These are phyloP conservation scores for Fonsecaea erecta DNA, from an alignment of 2,329 filamentous ascomycete species.

Conservation along the genomic window DNA sequence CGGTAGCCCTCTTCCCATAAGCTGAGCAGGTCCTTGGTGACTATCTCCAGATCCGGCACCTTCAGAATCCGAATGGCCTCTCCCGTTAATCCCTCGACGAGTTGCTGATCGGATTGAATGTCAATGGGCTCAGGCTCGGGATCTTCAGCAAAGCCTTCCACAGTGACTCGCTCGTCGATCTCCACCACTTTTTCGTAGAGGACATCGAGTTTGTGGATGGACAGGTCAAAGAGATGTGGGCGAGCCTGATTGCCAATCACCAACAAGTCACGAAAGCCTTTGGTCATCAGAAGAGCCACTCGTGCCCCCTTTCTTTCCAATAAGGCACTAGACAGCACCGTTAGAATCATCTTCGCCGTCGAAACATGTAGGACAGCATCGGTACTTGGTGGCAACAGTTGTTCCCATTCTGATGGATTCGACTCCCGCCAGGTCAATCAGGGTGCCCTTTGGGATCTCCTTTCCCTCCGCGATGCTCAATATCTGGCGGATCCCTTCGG, in stretches of 20 bases:
- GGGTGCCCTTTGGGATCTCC: constrained; percentile 42
- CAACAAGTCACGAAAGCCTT: constrained; percentile 83
- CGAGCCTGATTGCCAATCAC: constrained; percentile 89
- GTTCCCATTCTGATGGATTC: constrained; percentile 79
- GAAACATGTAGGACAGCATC: not conserved
- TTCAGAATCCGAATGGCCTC: constrained; percentile 23
- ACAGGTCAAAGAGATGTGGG: constrained; percentile 87
- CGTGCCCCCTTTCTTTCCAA: constrained; percentile 87
- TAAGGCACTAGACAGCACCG: constrained; percentile 84
- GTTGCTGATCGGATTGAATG: constrained; percentile 5
- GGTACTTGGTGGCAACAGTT: constrained; percentile 73
- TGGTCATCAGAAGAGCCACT: constrained; percentile 84
- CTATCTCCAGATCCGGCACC: constrained; percentile 52
- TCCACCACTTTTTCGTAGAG: constrained; percentile 83
- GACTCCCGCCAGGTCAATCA: constrained; percentile 42
- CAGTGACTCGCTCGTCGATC: constrained; percentile 75
- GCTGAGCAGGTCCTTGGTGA: constrained; percentile 64
- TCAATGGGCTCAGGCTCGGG: constrained; percentile 1
- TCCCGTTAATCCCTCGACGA: constrained; percentile 17
- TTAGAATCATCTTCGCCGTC: constrained; percentile 72
- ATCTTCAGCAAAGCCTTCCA: constrained; percentile 40
- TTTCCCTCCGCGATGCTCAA: constrained; percentile 46
- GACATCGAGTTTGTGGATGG: constrained; percentile 82
- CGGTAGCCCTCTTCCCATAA: constrained; percentile 33
- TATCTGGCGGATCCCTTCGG: constrained; percentile 62